These are phyloP conservation scores for Tuber magnatum DNA, from an alignment of 495 filamentous ascomycete species.

Conservation along the genomic window DNA sequence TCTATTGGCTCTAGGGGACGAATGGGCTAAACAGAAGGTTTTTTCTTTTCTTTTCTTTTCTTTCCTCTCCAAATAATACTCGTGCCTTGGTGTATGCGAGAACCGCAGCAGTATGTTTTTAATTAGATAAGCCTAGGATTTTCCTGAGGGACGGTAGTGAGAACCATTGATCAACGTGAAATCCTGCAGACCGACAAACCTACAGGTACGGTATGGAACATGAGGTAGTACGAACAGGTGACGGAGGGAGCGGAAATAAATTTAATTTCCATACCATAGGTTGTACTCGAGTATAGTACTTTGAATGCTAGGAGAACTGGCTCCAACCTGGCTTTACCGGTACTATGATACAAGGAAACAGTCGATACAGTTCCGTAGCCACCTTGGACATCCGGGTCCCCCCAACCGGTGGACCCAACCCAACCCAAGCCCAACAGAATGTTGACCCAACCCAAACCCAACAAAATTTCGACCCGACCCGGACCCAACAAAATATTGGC, in stretches of 20 bases:
- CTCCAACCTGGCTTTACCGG: background rate
- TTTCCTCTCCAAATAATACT: background rate
- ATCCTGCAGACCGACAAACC: background rate
- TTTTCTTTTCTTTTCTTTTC: too few species aligned
- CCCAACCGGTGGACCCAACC: background rate
- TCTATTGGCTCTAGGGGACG: background rate
- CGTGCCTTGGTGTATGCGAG: background rate
- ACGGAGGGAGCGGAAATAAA: background rate
- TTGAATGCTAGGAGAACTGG: background rate
- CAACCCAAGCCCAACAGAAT: background rate
- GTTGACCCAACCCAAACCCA: background rate
- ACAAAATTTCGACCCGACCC: background rate
- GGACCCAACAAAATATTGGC: background rate
- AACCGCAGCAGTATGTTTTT: background rate
- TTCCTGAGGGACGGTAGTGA: background rate
- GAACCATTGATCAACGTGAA: background rate
- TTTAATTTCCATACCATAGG: background rate
- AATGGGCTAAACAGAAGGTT: background rate
- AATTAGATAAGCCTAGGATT: background rate
- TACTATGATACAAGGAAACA: background rate
- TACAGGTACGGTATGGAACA: background rate
- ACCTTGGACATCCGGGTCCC: background rate
- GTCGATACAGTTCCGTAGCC: background rate
- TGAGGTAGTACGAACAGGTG: background rate
- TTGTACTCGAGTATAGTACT: background rate